These are phyloP conservation scores for Arachis stenosperma DNA, from an alignment of 306 rosid species.

Conservation along the genomic window DNA sequence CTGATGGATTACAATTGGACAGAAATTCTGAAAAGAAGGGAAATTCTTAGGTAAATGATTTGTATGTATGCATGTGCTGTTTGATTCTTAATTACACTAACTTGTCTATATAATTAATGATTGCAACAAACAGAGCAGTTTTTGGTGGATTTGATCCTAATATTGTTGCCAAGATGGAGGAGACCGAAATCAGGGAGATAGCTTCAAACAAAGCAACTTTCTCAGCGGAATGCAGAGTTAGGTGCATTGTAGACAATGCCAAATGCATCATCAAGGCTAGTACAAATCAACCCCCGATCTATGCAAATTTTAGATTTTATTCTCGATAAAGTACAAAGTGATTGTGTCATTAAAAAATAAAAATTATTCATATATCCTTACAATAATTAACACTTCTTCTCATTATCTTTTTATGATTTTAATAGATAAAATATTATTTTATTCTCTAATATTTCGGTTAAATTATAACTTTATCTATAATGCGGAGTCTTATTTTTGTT, in stretches of 20 bases:
- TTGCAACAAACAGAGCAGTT: constrained; percentile 56
- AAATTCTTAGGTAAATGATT: constrained; percentile 62
- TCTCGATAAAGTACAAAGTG: too few relatives aligned
- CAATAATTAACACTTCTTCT: too few relatives aligned
- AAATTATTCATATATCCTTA: too few relatives aligned
- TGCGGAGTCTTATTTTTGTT: too few relatives aligned
- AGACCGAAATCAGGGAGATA: constrained; percentile 71
- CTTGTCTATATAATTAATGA: not conserved
- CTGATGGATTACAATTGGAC: constrained; percentile 99
- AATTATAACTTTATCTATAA: too few relatives aligned
- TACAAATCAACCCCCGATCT: constrained; percentile 1
- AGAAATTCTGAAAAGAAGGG: constrained; percentile 86
- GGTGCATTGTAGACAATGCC: constrained; percentile 85
- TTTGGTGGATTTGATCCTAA: constrained; percentile 78
- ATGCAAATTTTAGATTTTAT: not conserved
- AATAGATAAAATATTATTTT: too few relatives aligned
- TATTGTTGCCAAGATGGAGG: constrained; percentile 85
- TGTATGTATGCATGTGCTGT: not conserved
- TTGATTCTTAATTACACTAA: not conserved
- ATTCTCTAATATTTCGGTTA: too few relatives aligned
- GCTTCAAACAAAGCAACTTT: constrained; percentile 67
- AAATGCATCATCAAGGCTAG: constrained; percentile 87
- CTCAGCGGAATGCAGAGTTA: constrained; percentile 73
- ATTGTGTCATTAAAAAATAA: too few relatives aligned
- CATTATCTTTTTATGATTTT: too few relatives aligned